A percentile compares a stretch with the other conserved stretches of the same genome.
Conservation (phyloP, 2,329 filamentous ascomycete species). For the Cryphonectria nitschkei region DNA sequence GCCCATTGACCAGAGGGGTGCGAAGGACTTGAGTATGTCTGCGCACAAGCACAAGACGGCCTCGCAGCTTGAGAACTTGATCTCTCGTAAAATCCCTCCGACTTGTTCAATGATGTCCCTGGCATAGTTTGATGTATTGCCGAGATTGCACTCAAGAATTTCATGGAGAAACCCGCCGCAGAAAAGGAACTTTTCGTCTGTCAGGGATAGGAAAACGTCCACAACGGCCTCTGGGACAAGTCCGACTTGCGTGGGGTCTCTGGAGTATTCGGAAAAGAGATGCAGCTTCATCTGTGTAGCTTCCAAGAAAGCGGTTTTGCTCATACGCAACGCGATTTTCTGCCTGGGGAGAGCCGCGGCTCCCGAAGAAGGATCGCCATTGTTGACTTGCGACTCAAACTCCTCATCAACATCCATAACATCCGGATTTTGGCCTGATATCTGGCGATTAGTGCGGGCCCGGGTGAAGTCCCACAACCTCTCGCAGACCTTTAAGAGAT, state of each 20-base stretch:
- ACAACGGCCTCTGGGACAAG: slow-evolving; percentile 56
- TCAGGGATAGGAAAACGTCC: slow-evolving; percentile 51
- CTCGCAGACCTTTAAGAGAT: slow-evolving; percentile 49
- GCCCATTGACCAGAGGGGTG: slow-evolving; percentile 64
- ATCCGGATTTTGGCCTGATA: slow-evolving; percentile 47
- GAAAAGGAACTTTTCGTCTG: slow-evolving; percentile 57
- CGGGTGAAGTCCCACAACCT: slow-evolving; percentile 43
- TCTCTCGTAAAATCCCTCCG: slow-evolving; percentile 55
- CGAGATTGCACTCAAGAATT: slow-evolving; percentile 57
- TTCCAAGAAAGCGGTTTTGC: slow-evolving; percentile 50
- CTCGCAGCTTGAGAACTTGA: slow-evolving; percentile 74
- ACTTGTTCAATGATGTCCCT: slow-evolving; percentile 53
- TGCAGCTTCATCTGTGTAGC: slow-evolving; percentile 51
- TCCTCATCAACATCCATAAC: slow-evolving; percentile 70
- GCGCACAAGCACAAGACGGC: slow-evolving; percentile 70
- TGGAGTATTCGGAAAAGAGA: slow-evolving; percentile 48
- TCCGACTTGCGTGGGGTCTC: slow-evolving; percentile 50
- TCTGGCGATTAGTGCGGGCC: slow-evolving; percentile 40
- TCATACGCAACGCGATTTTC: slow-evolving; percentile 46
- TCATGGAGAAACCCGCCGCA: slow-evolving; percentile 56
- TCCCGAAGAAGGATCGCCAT: slow-evolving; percentile 44
- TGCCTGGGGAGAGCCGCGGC: slow-evolving; percentile 50
- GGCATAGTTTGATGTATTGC: slow-evolving; percentile 52
- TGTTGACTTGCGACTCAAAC: slow-evolving; percentile 63
- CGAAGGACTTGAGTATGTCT: slow-evolving; percentile 67